Evolutionary conservation across 768 basidiomycete genomes (phyloP), one percentile per base, ranked within the genome.

Genomic region (Cystobasidium tubakii): DNA sequence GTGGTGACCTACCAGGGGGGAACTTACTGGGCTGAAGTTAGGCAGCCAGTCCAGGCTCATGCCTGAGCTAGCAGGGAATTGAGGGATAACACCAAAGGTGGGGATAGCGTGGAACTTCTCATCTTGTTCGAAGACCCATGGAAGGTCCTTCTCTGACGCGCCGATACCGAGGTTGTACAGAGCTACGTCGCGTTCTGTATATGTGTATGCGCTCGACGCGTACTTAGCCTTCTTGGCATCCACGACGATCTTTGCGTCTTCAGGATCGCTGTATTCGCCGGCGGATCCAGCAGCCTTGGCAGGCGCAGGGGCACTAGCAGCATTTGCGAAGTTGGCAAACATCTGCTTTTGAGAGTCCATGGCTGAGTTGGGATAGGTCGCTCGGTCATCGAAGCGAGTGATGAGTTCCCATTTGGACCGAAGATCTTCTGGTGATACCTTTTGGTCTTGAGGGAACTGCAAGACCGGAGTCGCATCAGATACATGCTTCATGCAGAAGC

Each of bases 91-190:
- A 34, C 92, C 96, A 79, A 96, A 98, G 0, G 94, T 98, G 0
- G 93, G 96, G 42, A 99, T 82, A 0, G 90, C 88, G 72, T 85
- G 81, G 82, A 99, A 99, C 17, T 88, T 85, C 57, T 93, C 91
- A 80, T 92, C 85, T 50, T 88, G 88, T 82, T 99, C 96, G 78
- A 87, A 98, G 13, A 88, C 88, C 89, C 91, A 92, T 76, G 92
- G 87, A 6, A 97, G 85, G 73, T 99, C 93, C 78, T 90, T 87
- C 82, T 89, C 93, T 0, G 89, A 94, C 27, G 94, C 96, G 13
- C 96, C 96, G 73, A 98, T 82, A 43, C 95, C 94, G 42, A 98
- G 84, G 82, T 97, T 97, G 84, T 98, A 99, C 12, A 98, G 84
- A 76, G 96, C 89, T 43, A 97, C 87, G 79, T 98, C 93, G 33